Base-by-base conservation (phyloP, 371 early-diverging fungal species). In the Mortierella sp. region DNA sequence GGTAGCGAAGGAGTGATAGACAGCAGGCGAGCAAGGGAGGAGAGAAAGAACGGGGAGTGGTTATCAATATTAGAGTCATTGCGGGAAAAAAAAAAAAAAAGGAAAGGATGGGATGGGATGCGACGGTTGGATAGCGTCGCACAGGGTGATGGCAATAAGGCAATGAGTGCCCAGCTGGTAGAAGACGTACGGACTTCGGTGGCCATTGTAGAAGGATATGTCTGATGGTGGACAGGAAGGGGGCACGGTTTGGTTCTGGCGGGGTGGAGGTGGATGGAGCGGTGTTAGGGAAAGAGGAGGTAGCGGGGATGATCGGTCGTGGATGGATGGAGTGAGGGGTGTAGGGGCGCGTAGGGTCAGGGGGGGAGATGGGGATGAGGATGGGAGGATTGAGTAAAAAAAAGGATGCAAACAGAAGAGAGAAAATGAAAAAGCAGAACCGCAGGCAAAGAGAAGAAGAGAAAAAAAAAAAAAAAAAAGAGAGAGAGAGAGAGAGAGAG, bases 151-250 rank as follows among this genome's bases (percentile, higher is more conserved):
- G 37, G 37, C 37, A 3, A 37, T 37, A 9, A n/a, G 37, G 37
- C 37, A 37, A 37, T 37, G 37, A 9, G 37, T 37, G 37, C n/a
- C n/a, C n/a, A n/a, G n/a, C n/a, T n/a, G n/a, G n/a, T n/a, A n/a
- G n/a, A n/a, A 6, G 30, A 68, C 68, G 51, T 68, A 68, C 68
- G 62, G 44, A 68, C 56, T 68, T 68, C 68, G 18, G 62, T 44
- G 21, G 68, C 68, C 68, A 68, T 67, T 53, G 51, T 60, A 52
- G n/a, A n/a, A n/a, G n/a, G n/a, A n/a, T n/a, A n/a, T n/a, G n/a
- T n/a, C n/a, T n/a, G n/a, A n/a, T n/a, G n/a, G n/a, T n/a, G n/a
- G n/a, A n/a, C n/a, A n/a, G n/a, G n/a, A n/a, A n/a, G n/a, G n/a
- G n/a, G n/a, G n/a, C n/a, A n/a, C n/a, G n/a, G n/a, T n/a, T n/a